These are phyloP conservation scores for Micractinium conductrix DNA, from an alignment of 139 green algal genomes.

Conservation along the genomic window DNA sequence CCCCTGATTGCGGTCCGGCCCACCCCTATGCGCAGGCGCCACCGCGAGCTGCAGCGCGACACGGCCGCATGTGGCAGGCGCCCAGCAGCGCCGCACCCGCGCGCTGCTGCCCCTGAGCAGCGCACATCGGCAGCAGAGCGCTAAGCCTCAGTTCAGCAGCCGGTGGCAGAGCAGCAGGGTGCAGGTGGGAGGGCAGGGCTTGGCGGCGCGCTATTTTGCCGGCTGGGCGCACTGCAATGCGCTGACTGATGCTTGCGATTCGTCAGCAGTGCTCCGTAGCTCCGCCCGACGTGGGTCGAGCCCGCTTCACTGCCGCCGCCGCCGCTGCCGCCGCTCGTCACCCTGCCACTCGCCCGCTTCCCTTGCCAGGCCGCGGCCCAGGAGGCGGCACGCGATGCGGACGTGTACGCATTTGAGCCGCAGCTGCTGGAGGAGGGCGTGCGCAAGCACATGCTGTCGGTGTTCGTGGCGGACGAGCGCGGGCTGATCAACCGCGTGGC, in stretches of 20 bases:
- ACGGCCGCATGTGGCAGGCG: no score
- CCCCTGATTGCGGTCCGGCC: no score
- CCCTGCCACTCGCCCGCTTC: not conserved
- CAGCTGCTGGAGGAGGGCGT: conserved; percentile 82
- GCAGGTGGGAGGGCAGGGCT: conserved; percentile 21
- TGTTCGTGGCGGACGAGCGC: conserved; percentile 97
- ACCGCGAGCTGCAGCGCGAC: no score
- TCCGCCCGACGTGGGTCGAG: no score
- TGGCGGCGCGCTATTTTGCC: no score
- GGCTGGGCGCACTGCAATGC: no score
- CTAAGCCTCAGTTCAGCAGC: not conserved
- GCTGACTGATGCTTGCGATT: no score
- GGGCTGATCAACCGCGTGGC: conserved; percentile 98
- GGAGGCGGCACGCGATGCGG: not conserved
- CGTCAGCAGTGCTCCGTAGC: no score
- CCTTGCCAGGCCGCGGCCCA: not conserved
- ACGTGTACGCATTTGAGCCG: conserved; percentile 64
- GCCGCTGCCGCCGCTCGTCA: not conserved
- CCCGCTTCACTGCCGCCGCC: not conserved
- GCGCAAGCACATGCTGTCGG: conserved; percentile 91
- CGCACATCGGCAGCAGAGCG: not conserved
- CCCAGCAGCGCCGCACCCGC: no score
- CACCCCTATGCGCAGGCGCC: no score
- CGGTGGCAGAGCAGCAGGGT: not conserved
- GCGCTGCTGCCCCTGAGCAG: not conserved